Conservation (phyloP, 2,329 filamentous ascomycete species). For the Fusarium setosum region DNA sequence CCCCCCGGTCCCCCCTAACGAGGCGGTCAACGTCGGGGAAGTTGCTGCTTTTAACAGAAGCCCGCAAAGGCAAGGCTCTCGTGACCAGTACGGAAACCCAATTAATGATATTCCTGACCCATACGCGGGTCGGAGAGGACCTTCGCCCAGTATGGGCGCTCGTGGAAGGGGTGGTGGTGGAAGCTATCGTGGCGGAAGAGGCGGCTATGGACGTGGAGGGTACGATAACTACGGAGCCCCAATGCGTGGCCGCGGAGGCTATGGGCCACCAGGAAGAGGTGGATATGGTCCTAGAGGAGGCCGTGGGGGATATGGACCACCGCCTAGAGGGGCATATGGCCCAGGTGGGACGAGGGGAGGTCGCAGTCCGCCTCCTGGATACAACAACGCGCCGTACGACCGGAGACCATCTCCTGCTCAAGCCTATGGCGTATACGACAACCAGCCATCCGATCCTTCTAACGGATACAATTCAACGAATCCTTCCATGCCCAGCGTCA, state of each 20-base stretch:
- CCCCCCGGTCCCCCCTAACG: conserved; percentile 58
- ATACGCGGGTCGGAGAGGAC: conserved; percentile 60
- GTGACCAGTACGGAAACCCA: conserved; percentile 75
- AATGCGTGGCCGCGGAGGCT: conserved; percentile 55
- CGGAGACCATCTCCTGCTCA: conserved; percentile 51
- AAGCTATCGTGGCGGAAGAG: conserved; percentile 59
- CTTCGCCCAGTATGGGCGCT: conserved; percentile 60
- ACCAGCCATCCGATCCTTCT: conserved; percentile 50
- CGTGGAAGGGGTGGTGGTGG: conserved; percentile 64
- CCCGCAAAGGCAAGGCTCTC: conserved; percentile 55
- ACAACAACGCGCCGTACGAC: conserved; percentile 53
- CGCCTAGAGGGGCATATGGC: conserved; percentile 47
- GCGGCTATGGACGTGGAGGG: conserved; percentile 64
- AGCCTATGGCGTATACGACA: conserved; percentile 53
- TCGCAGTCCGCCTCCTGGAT: conserved; percentile 56
- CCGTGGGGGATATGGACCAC: conserved; percentile 47
- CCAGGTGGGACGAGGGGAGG: conserved; percentile 45
- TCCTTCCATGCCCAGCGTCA: conserved; percentile 47
- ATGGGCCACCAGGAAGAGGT: conserved; percentile 55
- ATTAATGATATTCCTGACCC: conserved; percentile 56
- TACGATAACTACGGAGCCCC: conserved; percentile 60
- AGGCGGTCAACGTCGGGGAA: conserved; percentile 50
- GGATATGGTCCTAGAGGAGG: conserved; percentile 56
- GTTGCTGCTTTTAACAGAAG: conserved; percentile 47
- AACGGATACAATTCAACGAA: conserved; percentile 46